A percentile compares a stretch with the other conserved stretches of the same genome.
Conservation (phyloP, 2,329 filamentous ascomycete genomes). For the Hypoxylon sp. region DNA sequence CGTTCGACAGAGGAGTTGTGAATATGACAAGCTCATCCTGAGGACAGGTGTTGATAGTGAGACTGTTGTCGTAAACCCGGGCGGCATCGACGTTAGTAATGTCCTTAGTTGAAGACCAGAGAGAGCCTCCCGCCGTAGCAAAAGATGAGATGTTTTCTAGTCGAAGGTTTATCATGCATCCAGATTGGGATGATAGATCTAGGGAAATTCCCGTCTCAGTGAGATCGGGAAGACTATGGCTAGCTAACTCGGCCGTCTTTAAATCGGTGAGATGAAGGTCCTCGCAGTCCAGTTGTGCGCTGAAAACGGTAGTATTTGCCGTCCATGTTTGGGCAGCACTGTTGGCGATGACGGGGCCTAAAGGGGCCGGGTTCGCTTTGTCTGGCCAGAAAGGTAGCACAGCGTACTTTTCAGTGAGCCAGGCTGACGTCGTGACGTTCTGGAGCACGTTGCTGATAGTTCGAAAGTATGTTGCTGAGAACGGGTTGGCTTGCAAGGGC, state of each 20-base stretch:
- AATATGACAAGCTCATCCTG: constrained; percentile 17
- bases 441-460: constrained; percentile 27
- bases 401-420: constrained; percentile 24
- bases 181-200: not conserved
- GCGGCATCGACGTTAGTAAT: not conserved
- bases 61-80: too few species aligned
- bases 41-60: constrained; percentile 3
- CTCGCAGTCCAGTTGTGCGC: constrained; percentile 18
- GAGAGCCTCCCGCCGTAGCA: not conserved
- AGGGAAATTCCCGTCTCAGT: not conserved
- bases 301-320: constrained; percentile 26
- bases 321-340: constrained; percentile 16
- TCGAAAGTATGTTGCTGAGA: constrained; percentile 28
- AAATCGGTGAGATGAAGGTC: not conserved
- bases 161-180: not conserved
- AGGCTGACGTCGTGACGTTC: constrained; percentile 28
- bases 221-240: not conserved
- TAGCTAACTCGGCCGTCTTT: not conserved
- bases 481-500: constrained; percentile 13
- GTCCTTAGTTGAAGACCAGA: not conserved
- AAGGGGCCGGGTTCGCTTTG: constrained; percentile 4
- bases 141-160: not conserved
- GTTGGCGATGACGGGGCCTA: constrained; percentile 23
- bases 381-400: constrained; percentile 28
- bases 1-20: not conserved